phyloP scores from a whole-genome alignment of 2,329 filamentous ascomycete genomes.

The Lasiodiplodia hormozganensis region DNA sequence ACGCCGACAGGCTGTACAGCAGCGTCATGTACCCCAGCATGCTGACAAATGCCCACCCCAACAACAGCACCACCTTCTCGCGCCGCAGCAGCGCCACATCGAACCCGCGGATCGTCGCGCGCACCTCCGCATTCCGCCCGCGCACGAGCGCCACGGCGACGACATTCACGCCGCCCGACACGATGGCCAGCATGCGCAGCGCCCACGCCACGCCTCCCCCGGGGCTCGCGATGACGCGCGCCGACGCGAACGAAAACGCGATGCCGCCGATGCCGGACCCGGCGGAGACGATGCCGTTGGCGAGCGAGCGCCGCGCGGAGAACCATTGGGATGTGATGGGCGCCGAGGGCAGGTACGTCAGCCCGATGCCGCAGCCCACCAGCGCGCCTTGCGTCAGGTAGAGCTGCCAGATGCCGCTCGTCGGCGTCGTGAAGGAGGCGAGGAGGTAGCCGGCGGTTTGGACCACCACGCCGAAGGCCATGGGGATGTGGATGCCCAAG shows the following conservation, averaged over 20 bases:
- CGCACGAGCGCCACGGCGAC: slow-evolving; percentile 40
- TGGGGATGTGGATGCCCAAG: slow-evolving; percentile 34
- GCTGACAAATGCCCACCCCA: slow-evolving; percentile 53
- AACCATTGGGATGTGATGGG: slow-evolving; percentile 50
- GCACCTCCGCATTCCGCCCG: not conserved
- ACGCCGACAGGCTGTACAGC: slow-evolving; percentile 57
- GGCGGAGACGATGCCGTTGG: slow-evolving; percentile 44
- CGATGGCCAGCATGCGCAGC: slow-evolving; percentile 49
- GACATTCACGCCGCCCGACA: slow-evolving; percentile 39
- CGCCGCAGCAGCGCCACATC: slow-evolving; percentile 31
- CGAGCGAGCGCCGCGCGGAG: slow-evolving; percentile 40
- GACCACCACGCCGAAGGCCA: slow-evolving; percentile 40
- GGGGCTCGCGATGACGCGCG: slow-evolving; percentile 44
- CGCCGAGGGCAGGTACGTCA: slow-evolving; percentile 44
- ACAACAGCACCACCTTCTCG: slow-evolving; percentile 46
- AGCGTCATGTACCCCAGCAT: slow-evolving; percentile 58
- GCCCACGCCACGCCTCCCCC: slow-evolving; percentile 47
- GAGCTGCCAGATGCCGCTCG: slow-evolving; percentile 44
- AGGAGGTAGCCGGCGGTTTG: slow-evolving; percentile 32
- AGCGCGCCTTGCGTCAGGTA: slow-evolving; percentile 42
- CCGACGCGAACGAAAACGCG: slow-evolving; percentile 36
- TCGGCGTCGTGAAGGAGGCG: slow-evolving; percentile 37
- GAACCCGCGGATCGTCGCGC: not conserved
- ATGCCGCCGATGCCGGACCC: slow-evolving; percentile 47
- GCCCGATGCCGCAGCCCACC: slow-evolving; percentile 47